Percentiles rank a stretch among this genome's conserved stretches.
phyloP scores from a whole-genome alignment of 805 yeast species.

The Saccharomycopsis schoenii region DNA sequence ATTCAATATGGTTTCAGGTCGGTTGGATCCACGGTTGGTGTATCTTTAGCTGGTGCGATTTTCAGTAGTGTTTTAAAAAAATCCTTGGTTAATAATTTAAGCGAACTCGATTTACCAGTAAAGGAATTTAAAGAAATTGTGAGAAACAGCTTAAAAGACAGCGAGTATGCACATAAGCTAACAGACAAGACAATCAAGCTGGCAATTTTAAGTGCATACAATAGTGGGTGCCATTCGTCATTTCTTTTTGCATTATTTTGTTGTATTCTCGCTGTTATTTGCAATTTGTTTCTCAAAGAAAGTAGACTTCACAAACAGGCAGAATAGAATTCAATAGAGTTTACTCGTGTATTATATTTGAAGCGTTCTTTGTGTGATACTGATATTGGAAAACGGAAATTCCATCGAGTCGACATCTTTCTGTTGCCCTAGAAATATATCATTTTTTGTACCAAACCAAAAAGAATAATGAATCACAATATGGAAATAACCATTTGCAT shows the following conservation, averaged over 20 bases:
- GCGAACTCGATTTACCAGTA: constrained; percentile 25
- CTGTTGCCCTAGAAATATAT: too few species aligned
- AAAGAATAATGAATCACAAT: too few species aligned
- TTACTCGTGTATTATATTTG: background rate
- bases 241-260: constrained; percentile 13
- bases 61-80: constrained; percentile 41
- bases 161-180: constrained; percentile 38
- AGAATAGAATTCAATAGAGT: background rate
- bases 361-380: too few species aligned
- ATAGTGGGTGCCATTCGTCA: constrained; percentile 12
- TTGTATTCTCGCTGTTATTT: constrained; percentile 3
- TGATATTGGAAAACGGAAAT: too few species aligned
- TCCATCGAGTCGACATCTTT: too few species aligned
- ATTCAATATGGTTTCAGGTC: constrained; percentile 84
- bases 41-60: constrained; percentile 55
- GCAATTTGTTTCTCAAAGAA: constrained; percentile 12
- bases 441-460: too few species aligned
- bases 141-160: constrained; percentile 41
- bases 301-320: background rate
- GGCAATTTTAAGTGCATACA: constrained; percentile 30
- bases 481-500: too few species aligned
- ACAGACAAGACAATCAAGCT: constrained; percentile 45
- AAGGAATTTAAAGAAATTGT: constrained; percentile 33
- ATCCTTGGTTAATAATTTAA: background rate
- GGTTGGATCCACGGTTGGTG: constrained; percentile 80